Conservation (phyloP, 176 grass and related monocot species). For the Phoenix dactylifera region DNA sequence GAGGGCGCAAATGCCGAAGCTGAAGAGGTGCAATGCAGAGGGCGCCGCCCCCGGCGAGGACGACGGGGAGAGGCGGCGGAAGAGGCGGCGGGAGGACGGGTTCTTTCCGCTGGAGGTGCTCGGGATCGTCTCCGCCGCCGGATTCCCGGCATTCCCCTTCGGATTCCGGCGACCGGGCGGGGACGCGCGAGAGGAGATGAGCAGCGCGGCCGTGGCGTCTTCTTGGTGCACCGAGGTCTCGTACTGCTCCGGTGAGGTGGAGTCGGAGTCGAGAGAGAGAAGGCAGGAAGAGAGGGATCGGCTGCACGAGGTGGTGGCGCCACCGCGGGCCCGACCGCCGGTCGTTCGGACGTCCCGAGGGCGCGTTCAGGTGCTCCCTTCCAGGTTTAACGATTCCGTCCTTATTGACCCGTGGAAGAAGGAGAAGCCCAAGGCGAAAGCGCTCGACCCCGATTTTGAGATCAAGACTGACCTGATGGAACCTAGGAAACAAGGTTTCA, state of each 20-base stretch:
- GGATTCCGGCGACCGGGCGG: constrained; percentile 35
- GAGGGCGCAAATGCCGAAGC: constrained; percentile 55
- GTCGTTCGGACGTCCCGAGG: constrained; percentile 78
- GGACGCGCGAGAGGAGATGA: constrained; percentile 16
- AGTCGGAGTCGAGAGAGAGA: constrained; percentile 1
- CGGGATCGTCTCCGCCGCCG: constrained; percentile 45
- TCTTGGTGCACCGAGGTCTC: constrained; percentile 6
- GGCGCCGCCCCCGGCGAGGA: constrained; percentile 12
- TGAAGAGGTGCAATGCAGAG: constrained; percentile 83
- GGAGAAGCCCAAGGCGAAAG: constrained; percentile 43
- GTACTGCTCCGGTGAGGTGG: constrained; percentile 2
- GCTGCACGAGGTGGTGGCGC: neutral
- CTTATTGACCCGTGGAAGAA: constrained; percentile 84
- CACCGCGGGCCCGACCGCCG: constrained; percentile 33
- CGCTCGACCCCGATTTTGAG: constrained; percentile 20
- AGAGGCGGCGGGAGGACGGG: constrained; percentile 52
- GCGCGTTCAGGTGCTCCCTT: constrained; percentile 57
- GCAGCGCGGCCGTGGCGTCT: constrained; percentile 10
- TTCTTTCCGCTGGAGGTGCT: constrained; percentile 85
- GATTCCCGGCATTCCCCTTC: constrained; percentile 47
- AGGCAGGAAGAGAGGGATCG: constrained; percentile 1
- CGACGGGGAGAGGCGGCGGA: constrained; percentile 29
- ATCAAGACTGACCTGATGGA: constrained; percentile 21
- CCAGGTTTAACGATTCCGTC: constrained; percentile 86
- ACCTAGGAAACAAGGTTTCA: constrained; percentile 15